Base-by-base conservation (phyloP, 129 eudicot genomes). In the Flaveria sonorensis region DNA sequence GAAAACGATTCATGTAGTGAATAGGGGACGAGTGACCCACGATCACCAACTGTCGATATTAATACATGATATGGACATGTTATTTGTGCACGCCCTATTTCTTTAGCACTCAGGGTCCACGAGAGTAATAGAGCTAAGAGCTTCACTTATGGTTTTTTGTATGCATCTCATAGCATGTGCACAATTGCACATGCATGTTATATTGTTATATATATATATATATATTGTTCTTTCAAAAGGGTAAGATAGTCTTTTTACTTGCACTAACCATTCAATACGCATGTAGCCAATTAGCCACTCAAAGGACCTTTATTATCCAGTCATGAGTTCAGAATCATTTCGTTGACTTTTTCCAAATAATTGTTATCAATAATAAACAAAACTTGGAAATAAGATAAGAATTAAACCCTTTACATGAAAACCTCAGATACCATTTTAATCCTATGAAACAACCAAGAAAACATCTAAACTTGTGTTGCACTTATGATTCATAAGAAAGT, bases 331-430 rank as follows among this genome's bases (percentile, higher is more conserved):
- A 19, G 32, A 30, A 15, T 59, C 70, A 74, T 11, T 59, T 40
- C 43, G 45, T 61, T 74, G 51, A 14, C 24, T 15, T 39, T 42
- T 48, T 20, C 13, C 12, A 21, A 7, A 15, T 13, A 15, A 13
- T 10, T 30, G 12, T 61, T 36, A 32, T 75, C 48, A 7, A 64
- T 19, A 61, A 52, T 51, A 19, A 65, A 66, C 40, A 76, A 23
- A 51, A 46, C 28, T 47, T n/a, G 72, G 61, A 75, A 47, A 63
- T 63, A 46, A 11, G 15, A 63, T 75, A 19, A 28, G 13, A n/a
- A 45, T 13, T 7, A n/a, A 63, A 68, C 73, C 19, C 81, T 52
- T 42, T 51, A 76, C 63, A 78, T 48, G 24, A 78, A 60, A 70
- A 70, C 71, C 82, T 36, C 3, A 55, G 19, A 68, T 4, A 20